These are phyloP conservation scores for Metschnikowia anglica DNA, from an alignment of 805 yeast genomes.

Conservation along the genomic window DNA sequence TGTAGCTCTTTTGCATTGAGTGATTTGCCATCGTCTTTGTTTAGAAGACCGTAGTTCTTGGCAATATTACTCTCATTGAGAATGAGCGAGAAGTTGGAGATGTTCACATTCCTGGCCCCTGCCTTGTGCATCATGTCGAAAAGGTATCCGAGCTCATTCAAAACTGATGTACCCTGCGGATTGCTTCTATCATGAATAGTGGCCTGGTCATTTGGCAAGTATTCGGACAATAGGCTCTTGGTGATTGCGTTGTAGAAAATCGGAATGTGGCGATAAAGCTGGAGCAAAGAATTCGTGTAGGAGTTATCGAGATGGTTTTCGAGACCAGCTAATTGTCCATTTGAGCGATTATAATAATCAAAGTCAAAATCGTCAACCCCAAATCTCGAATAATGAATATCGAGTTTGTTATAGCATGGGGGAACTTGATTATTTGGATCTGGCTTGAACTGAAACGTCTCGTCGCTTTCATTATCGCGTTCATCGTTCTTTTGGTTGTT, in stretches of 20 bases:
- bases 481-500: slow-evolving; percentile 9
- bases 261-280: slow-evolving; percentile 76
- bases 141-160: slow-evolving; percentile 83
- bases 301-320: slow-evolving; percentile 84
- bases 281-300: slow-evolving; percentile 69
- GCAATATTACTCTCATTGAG: slow-evolving; percentile 46
- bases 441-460: slow-evolving; percentile 24
- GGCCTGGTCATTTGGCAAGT: slow-evolving; percentile 43
- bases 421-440: slow-evolving; percentile 45
- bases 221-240: slow-evolving; percentile 49
- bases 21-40: slow-evolving; percentile 47
- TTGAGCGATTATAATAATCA: slow-evolving; percentile 72
- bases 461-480: slow-evolving; percentile 7
- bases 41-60: slow-evolving; percentile 49
- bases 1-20: slow-evolving; percentile 47
- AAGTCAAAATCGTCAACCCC: slow-evolving; percentile 96
- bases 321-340: slow-evolving; percentile 63
- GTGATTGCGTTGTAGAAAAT: slow-evolving; percentile 65
- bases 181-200: slow-evolving; percentile 29
- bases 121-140: slow-evolving; percentile 91
- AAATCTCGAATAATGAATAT: slow-evolving; percentile 79
- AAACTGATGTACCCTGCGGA: slow-evolving; percentile 50
- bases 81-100: slow-evolving; percentile 67
- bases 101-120: slow-evolving; percentile 65
- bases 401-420: slow-evolving; percentile 69